Base-by-base conservation (phyloP, 495 filamentous ascomycete genomes). In the Aspergillus wentii region DNA sequence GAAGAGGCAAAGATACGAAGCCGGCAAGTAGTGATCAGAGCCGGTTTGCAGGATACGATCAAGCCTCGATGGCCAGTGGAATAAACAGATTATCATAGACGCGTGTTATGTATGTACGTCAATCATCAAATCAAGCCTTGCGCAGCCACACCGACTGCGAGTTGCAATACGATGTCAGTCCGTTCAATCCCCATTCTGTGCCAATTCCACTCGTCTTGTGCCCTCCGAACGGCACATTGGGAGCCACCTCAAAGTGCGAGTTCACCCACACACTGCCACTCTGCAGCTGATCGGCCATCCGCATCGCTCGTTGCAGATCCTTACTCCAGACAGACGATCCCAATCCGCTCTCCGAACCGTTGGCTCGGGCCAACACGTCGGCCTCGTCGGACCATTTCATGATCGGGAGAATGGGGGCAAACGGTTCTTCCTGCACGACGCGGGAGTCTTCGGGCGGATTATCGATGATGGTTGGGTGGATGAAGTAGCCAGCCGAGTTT, bases 121-220 rank as follows among this genome's bases (percentile, higher is more conserved):
- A n/a, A n/a, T n/a, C n/a, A n/a, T n/a, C n/a, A n/a, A n/a, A n/a
- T n/a, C n/a, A n/a, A n/a, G n/a, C n/a, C n/a, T n/a, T n/a, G n/a
- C n/a, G n/a, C 25, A 48, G 14, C 32, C 33, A 47, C 33, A 52
- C 10, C 1, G 38, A 47, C 57, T 80, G 71, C 11, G 73, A 68
- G 35, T 82, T 76, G 33, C 62, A 66, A 46, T 76, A 82, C 13
- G 63, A 61, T 43, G 76, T 56, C 44, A 82, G 41, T 0, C 80
- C 80, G 35, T 72, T 69, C 43, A 64, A 63, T 8, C 74, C 74
- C 56, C 77, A 73, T 54, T 81, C 79, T 10, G 71, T 72, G 10
- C 79, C 79, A 27, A 80, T 74, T 2, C 80, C 80, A 43, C 68
- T 75, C 40, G 77, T 64, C 68, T 84, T 84, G 53, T 77, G 71